Conservation (phyloP, 2,329 filamentous ascomycete genomes). For the Mycosphaerella sp. region DNA sequence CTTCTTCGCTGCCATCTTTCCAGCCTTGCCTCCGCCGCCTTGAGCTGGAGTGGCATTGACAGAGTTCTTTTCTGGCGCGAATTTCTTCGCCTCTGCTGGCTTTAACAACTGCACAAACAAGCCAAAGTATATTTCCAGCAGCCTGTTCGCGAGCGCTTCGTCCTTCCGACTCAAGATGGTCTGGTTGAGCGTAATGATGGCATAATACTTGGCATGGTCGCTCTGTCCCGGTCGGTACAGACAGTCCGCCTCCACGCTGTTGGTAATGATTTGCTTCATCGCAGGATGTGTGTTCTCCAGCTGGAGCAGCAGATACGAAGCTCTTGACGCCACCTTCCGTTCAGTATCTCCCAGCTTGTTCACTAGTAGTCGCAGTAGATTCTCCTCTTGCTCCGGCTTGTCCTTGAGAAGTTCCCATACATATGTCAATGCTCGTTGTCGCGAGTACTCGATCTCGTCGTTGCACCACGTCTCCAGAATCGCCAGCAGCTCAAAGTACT, state of each 20-base stretch:
- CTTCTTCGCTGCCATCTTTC: conserved; percentile 49
- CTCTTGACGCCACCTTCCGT: conserved; percentile 88
- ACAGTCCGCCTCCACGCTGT: conserved; percentile 78
- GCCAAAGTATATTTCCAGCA: conserved; percentile 88
- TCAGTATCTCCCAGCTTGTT: conserved; percentile 96
- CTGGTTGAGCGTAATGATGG: conserved; percentile 93
- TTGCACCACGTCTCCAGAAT: conserved; percentile 87
- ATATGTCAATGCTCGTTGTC: conserved; percentile 80
- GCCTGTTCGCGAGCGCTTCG: conserved; percentile 67
- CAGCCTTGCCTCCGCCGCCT: conserved; percentile 49
- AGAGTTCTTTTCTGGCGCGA: conserved; percentile 16
- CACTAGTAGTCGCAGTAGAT: conserved; percentile 80
- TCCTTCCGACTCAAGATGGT: conserved; percentile 85
- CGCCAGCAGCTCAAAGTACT: conserved; percentile 90
- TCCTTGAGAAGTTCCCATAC: conserved; percentile 87
- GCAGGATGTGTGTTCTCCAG: conserved; percentile 80
- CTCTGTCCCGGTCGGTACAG: conserved; percentile 83
- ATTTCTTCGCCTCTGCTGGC: conserved; percentile 39
- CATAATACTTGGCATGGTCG: conserved; percentile 87
- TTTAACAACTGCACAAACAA: conserved; percentile 80
- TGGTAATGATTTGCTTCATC: conserved; percentile 88
- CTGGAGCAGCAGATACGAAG: conserved; percentile 90
- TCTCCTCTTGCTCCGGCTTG: conserved; percentile 96
- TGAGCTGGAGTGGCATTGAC: conserved; percentile 37
- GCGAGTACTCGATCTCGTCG: conserved; percentile 91